Conservation (phyloP, 2,329 filamentous ascomycete species). For the Lachnellula cervina region DNA sequence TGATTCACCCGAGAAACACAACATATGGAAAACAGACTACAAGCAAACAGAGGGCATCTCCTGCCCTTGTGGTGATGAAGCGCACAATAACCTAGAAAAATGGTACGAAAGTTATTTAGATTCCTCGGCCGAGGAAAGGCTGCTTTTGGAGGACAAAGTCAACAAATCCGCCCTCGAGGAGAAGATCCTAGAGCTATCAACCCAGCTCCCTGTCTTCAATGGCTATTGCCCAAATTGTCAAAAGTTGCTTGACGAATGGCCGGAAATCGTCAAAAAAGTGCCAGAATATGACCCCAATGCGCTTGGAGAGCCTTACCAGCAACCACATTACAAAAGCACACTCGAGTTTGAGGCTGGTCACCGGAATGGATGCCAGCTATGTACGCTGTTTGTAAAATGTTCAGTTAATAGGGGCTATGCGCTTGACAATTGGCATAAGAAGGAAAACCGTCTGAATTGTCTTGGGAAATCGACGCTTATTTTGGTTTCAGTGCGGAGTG, state of each 20-base stretch:
- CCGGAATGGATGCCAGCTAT: background rate
- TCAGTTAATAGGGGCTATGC: background rate
- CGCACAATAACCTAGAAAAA: background rate
- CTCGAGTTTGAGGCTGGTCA: background rate
- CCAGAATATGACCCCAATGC: background rate
- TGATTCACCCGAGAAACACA: background rate
- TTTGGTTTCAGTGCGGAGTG: background rate
- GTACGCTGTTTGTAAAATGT: slow-evolving; percentile 1
- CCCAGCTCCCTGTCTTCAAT: background rate
- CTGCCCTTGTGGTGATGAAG: background rate
- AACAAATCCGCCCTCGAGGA: background rate
- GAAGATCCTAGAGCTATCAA: background rate
- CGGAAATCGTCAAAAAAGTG: background rate
- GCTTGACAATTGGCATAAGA: background rate
- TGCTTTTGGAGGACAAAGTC: slow-evolving; percentile 1
- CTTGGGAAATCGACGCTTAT: background rate
- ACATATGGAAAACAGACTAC: background rate
- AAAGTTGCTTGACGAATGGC: slow-evolving; percentile 3
- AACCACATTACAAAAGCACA: background rate
- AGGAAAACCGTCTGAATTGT: slow-evolving; percentile 1
- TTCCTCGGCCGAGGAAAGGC: background rate
- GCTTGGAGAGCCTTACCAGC: background rate
- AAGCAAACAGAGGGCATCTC: background rate
- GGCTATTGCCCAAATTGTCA: slow-evolving; percentile 4
- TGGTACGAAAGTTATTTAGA: background rate